A percentile compares a stretch with the other conserved stretches of the same genome.
Evolutionary conservation across 495 filamentous ascomycete genomes (phyloP).

Genomic region (Talaromyces proteolyticus): DNA sequence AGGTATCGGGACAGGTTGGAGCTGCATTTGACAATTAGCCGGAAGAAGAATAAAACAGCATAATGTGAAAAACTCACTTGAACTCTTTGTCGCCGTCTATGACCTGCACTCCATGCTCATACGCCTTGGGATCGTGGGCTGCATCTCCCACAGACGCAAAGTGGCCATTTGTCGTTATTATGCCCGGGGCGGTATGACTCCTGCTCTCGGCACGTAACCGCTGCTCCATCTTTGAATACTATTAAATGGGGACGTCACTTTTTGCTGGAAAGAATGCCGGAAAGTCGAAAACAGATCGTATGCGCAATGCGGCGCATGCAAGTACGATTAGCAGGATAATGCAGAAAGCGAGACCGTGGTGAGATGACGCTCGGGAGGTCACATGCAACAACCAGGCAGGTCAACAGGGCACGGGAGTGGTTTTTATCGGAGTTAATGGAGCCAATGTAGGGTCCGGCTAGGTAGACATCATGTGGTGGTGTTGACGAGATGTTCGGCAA

Average conservation of each 20-base stretch:
- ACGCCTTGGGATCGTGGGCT: constrained; percentile 54
- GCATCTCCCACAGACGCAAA: constrained; percentile 73
- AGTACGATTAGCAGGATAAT: not conserved
- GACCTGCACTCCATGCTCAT: constrained; percentile 92
- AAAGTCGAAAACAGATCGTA: not conserved
- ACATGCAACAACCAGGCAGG: constrained; percentile 2
- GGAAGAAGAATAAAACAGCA: not conserved
- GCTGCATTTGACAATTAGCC: constrained; percentile 33
- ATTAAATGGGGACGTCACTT: not conserved
- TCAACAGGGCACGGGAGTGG: not conserved
- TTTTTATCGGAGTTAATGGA: not conserved
- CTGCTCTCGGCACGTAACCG: constrained; percentile 24
- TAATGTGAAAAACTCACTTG: constrained; percentile 57
- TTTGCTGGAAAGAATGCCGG: not conserved
- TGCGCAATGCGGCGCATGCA: not conserved
- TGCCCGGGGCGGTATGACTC: constrained; percentile 46
- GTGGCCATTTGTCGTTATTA: constrained; percentile 79
- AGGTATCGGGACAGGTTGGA: constrained; percentile 78
- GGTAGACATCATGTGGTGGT: not conserved
- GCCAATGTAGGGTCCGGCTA: no score
- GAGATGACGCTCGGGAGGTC: constrained; percentile 7
- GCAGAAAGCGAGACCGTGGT: constrained; percentile 2
- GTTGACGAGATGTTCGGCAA: not conserved
- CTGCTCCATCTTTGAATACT: not conserved
- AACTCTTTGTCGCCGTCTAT: constrained; percentile 94